Conservation (phyloP, 371 early-diverging fungal species). For the Mucor velutinosus region DNA sequence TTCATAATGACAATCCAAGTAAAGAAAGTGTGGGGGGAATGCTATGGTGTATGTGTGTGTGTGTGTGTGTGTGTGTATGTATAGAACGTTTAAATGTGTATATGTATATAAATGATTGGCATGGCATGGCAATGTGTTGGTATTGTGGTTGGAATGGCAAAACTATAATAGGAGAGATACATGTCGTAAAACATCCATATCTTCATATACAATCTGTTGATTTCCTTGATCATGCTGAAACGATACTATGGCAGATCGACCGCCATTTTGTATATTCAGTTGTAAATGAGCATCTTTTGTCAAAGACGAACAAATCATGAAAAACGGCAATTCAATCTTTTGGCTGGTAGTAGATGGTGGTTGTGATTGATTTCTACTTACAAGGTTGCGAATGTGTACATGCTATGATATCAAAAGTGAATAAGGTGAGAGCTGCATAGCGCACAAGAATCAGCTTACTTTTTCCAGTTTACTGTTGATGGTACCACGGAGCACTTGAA, state of each 20-base stretch:
- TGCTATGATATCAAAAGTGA: constrained; percentile 1
- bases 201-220: constrained; percentile 8
- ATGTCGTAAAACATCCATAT: constrained; percentile 9
- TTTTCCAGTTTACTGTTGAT: constrained; percentile 18
- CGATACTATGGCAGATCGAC: constrained; percentile 5
- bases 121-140: background rate
- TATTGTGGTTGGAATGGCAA: background rate
- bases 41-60: background rate
- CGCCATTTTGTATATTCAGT: background rate
- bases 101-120: constrained; percentile 1
- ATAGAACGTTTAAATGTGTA: background rate
- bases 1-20: background rate
- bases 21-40: background rate
- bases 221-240: background rate
- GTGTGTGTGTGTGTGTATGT: background rate
- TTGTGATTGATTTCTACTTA: constrained; percentile 16
- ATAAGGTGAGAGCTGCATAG: background rate
- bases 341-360: background rate
- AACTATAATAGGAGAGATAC: background rate
- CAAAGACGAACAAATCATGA: constrained; percentile 10
- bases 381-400: constrained; percentile 18
- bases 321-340: constrained; percentile 19
- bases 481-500: constrained; percentile 3
- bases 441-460: constrained; percentile 5
- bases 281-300: background rate